Evolutionary conservation across 768 basidiomycete genomes (phyloP), one percentile per base, ranked within the genome.

Genomic region (Suillus hirtellus): DNA sequence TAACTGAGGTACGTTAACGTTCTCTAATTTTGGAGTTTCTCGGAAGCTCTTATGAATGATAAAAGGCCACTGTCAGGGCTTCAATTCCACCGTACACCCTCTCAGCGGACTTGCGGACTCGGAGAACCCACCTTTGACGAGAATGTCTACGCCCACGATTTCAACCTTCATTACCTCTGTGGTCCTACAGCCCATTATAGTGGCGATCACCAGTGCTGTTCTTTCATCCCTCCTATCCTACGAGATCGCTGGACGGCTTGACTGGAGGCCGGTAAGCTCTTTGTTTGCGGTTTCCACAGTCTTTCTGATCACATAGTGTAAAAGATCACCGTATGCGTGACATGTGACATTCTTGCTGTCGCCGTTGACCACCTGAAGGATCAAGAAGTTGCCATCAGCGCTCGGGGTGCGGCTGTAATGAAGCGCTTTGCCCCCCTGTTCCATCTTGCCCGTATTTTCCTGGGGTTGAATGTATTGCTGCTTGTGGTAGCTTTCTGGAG

Each of bases 181-280:
- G 4, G 31, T 52, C 2, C 17, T 52, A 9, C 31, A 17, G 17
- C 50, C 50, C 31, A 52, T 52, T 10, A 4, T 52, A 17, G 50
- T 52, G 9, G 50, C 31, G 10, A 10, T 52, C 9, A 52, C 4
- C 31, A 52, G 50, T 31, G 17, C 11, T 10, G 27, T 34, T 27
- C 27, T 52, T 1, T 17, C 50, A 31, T 31, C 50, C 15, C 31
- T 52, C 50, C 8, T 52, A 27, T 52, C 50, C 17, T 52, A 31
- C 17, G 50, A 31, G 50, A 31, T 52, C 10, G 50, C 50, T 10
- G 50, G 17, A 6, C 50, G 9, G 17, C 50, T 52, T 10, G 50
- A 52, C 50, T 52, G 50, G 50, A 52, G 50, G 17, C 50, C 50
- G 50, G 50, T 52, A 52, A 52, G 50, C 50, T 27, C 27, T 27